phyloP scores from a whole-genome alignment of 2,329 filamentous ascomycete species.

The Fusarium protoensiforme region DNA sequence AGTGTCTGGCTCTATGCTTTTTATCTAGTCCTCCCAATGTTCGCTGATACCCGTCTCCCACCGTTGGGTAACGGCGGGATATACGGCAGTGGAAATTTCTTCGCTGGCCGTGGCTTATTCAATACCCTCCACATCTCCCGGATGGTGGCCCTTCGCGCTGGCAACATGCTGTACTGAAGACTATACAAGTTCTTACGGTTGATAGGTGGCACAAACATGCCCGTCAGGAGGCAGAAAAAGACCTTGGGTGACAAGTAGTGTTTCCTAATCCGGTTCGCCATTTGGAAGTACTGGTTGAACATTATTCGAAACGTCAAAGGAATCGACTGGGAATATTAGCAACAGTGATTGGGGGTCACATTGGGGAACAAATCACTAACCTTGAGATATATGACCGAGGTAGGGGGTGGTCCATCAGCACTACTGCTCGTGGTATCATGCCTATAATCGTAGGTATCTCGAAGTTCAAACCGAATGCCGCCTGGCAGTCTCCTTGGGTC shows the following conservation, averaged over 20 bases:
- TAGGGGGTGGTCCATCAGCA: constrained; percentile 66
- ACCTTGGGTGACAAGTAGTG: constrained; percentile 94
- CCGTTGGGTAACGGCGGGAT: constrained; percentile 49
- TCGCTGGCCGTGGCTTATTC: constrained; percentile 62
- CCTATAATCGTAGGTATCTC: constrained; percentile 72
- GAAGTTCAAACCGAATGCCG: constrained; percentile 90
- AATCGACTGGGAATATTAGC: constrained; percentile 70
- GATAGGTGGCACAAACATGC: constrained; percentile 93
- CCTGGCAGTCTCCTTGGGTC: constrained; percentile 88
- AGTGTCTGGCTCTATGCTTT: constrained; percentile 10
- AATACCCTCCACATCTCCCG: constrained; percentile 86
- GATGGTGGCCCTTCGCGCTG: constrained; percentile 81
- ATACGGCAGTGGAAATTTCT: constrained; percentile 51
- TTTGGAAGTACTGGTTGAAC: constrained; percentile 97
- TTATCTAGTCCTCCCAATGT: constrained; percentile 44
- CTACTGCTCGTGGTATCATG: constrained; percentile 50
- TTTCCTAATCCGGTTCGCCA: constrained; percentile 90
- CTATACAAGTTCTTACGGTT: constrained; percentile 95
- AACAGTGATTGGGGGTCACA: not conserved
- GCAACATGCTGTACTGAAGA: constrained; percentile 97
- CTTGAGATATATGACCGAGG: constrained; percentile 88
- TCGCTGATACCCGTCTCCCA: constrained; percentile 43
- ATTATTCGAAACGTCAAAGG: constrained; percentile 92
- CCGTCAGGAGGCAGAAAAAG: constrained; percentile 86
- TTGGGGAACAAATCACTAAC: constrained; percentile 55